Evolutionary conservation across 768 basidiomycete genomes (phyloP), one percentile per base, ranked within the genome.

Genomic region (Serendipita sp.): DNA sequence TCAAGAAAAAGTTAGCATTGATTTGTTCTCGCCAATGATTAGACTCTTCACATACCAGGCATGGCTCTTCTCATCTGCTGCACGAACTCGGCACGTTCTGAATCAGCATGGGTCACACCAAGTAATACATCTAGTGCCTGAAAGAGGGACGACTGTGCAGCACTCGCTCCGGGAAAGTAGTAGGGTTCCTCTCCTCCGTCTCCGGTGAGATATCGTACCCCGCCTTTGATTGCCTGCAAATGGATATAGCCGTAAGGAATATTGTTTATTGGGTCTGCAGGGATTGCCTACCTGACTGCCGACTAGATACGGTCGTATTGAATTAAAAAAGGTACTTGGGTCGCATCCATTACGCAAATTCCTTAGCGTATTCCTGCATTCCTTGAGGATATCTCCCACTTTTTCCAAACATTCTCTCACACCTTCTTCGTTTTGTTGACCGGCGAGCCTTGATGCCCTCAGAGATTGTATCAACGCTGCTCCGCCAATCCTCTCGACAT

Each of bases 81-180:
- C 28, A 60, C 56, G 35, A 60, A 60, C 8, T 28, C 30, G 2
- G 18, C 28, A 11, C 56, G 28, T n/a, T 35, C 56, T 8, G 16
- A n/a, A 10, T 28, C 4, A 8, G 16, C 1, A 69, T 83, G 80
- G 68, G 85, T 82, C 3, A 89, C 76, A 11, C 86, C 85, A 7
- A 89, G 77, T 70, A 89, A 89, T 32, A 85, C 75, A 66, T 88
- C 88, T 8, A 89, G 74, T 4, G 83, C 81, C 65, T 89, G 88
- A 78, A 99, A 92, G 64, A 94, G 81, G 60, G 86, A 86, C 73
- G 89, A 92, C 76, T 99, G 95, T 1, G 95, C 95, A 1, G 92
- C 95, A 8, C 89, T 92, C 28, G 95, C 93, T 0, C 95, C 95
- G 65, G 84, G 86, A 10, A 60, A 34, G 8, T 35, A 10, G 30